Percentiles rank a stretch among this genome's conserved stretches.
Evolutionary conservation across 2,329 filamentous ascomycete species (phyloP).

Genomic region (Neoarthrinium moseri): DNA sequence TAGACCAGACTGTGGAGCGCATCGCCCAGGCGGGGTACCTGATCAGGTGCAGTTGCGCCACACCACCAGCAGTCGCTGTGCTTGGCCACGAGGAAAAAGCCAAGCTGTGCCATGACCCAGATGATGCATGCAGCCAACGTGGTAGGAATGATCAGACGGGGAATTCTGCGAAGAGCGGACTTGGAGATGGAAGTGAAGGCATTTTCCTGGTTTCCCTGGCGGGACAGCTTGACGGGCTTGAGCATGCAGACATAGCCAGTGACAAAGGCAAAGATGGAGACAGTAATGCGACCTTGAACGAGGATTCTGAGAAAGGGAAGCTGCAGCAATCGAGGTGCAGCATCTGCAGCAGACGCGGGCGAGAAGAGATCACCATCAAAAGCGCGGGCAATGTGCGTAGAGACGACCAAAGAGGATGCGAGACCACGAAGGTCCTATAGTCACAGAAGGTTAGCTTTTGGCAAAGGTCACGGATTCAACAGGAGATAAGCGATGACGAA

Average conservation of each 20-base stretch:
- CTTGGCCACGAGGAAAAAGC: slow-evolving; percentile 53
- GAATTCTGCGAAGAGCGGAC: slow-evolving; percentile 57
- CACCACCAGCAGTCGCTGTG: slow-evolving; percentile 61
- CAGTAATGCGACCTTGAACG: slow-evolving; percentile 61
- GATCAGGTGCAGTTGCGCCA: slow-evolving; percentile 43
- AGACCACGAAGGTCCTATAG: slow-evolving; percentile 54
- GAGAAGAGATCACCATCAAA: slow-evolving; percentile 50
- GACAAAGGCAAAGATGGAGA: slow-evolving; percentile 65
- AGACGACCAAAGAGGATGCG: slow-evolving; percentile 51
- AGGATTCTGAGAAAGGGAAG: slow-evolving; percentile 57
- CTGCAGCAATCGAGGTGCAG: slow-evolving; percentile 50
- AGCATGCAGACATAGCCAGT: slow-evolving; percentile 64
- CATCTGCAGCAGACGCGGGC: slow-evolving; percentile 40
- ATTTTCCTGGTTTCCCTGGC: slow-evolving; percentile 50
- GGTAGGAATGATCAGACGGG: slow-evolving; percentile 61
- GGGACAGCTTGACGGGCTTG: slow-evolving; percentile 55
- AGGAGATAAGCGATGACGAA: background rate
- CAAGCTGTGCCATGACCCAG: slow-evolving; percentile 52
- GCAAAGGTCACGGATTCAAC: background rate
- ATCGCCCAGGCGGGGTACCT: slow-evolving; percentile 33
- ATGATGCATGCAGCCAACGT: slow-evolving; percentile 52
- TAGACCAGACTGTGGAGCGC: slow-evolving; percentile 42
- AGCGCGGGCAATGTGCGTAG: slow-evolving; percentile 51
- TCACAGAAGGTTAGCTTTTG: slow-evolving; percentile 2
- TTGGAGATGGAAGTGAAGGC: slow-evolving; percentile 54